Evolutionary conservation across 306 rosid species (phyloP).

Genomic region (Bauhinia variegata): DNA sequence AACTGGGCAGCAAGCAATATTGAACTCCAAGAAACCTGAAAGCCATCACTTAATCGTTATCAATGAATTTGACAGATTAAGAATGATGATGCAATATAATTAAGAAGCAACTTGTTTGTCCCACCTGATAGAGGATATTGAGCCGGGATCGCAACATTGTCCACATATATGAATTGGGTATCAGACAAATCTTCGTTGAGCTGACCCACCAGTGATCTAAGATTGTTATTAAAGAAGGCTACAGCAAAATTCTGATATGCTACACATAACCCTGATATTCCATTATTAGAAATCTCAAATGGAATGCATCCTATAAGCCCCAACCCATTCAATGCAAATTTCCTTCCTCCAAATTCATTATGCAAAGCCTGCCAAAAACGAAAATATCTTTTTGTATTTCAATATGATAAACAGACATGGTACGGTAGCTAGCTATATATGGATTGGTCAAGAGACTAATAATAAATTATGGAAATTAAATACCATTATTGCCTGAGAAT

Average conservation of each 20-base stretch:
- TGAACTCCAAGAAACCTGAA: no score
- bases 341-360: conserved; percentile 58
- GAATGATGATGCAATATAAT: no score
- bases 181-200: conserved; percentile 38
- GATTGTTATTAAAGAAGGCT: conserved; percentile 44
- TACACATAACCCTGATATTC: conserved; percentile 48
- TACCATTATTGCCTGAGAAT: conserved; percentile 41
- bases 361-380: conserved; percentile 47
- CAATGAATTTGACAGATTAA: no score
- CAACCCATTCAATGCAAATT: conserved; percentile 55
- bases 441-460: background rate
- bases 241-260: conserved; percentile 35
- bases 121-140: no score
- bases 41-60: no score
- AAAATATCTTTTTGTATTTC: background rate
- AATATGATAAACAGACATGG: no score
- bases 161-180: conserved; percentile 47
- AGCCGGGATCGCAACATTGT: conserved; percentile 11
- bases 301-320: conserved; percentile 62
- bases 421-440: no score
- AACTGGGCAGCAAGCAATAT: no score
- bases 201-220: conserved; percentile 39
- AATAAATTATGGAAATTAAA: background rate
- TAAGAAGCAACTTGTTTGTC: no score
- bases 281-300: conserved; percentile 27